These are phyloP conservation scores for Dictyostelium discoideum DNA, from an alignment of 78 protist genomes.

Conservation along the genomic window DNA sequence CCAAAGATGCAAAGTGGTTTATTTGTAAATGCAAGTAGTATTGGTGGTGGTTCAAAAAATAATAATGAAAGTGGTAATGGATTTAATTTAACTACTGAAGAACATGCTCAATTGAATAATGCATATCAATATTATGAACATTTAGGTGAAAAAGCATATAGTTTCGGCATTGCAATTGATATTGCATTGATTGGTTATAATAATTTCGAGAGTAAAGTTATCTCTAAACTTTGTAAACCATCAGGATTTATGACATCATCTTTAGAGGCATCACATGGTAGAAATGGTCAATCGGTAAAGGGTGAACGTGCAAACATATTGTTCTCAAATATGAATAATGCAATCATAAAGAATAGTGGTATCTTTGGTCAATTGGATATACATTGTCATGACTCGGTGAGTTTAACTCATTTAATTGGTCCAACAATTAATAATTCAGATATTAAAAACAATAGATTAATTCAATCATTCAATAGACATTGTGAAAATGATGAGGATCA, in stretches of 20 bases:
- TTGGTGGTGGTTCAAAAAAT: not conserved
- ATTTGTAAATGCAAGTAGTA: not conserved
- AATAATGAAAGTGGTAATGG: not conserved
- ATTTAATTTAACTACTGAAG: not conserved
- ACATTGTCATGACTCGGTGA: constrained; percentile 23
- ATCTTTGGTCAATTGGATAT: constrained; percentile 25
- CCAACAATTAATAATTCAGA: not conserved
- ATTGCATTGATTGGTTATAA: constrained; percentile 23
- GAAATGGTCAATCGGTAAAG: not conserved
- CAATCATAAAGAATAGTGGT: constrained; percentile 38
- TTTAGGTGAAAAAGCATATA: constrained; percentile 44
- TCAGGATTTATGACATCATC: constrained; percentile 31
- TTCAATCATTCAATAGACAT: not conserved
- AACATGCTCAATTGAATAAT: not conserved
- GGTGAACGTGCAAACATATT: constrained; percentile 4
- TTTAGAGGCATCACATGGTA: not conserved
- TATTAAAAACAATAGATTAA: not conserved
- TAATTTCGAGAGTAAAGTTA: not conserved
- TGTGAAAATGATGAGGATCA: not conserved
- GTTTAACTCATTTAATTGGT: constrained; percentile 66
- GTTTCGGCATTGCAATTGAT: constrained; percentile 3
- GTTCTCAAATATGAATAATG: constrained; percentile 35
- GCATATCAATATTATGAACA: constrained; percentile 21
- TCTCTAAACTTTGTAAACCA: not conserved
- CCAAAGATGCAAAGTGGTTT: not conserved